Base-by-base conservation (phyloP, 805 yeast genomes). In the Diddensiella caesifluorescens region DNA sequence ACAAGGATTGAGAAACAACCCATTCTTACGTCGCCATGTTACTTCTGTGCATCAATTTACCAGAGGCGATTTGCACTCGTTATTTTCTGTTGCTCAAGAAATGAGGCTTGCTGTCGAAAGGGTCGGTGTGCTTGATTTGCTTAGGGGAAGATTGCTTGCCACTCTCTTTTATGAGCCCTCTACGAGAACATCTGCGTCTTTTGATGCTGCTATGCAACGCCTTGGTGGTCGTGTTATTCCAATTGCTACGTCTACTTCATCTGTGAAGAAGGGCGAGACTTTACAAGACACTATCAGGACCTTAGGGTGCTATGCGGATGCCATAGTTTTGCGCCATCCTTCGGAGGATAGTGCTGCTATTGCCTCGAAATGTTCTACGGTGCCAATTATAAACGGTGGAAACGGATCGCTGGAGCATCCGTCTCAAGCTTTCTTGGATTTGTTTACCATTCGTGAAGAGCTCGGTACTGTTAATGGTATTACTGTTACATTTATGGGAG, bases 151-250 rank as follows among this genome's bases (percentile, higher is more conserved):
- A 57, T 79, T 92, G 42, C 73, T 92, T 58, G 86, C 96, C 36
- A 94, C 97, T 7, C 81, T 92, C 72, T 92, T 92, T 73, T 92
- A 88, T 65, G 99, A 92, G 71, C 98, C 99, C 54, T 87, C 96
- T 4, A 94, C 99, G 29, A 79, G 99, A 69, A 92, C 99, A 25
- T 79, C 94, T 15, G 80, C 97, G 18, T 92, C 97, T 1, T 94
- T 94, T 63, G 95, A 92, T 64, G 96, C 96, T 56, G 99, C 99
- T 47, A 92, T 92, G 98, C 97, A 92, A 73, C 84, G 99, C 70
- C 74, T 92, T 56, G 99, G 99, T 64, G 99, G 99, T 61, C 79
- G 95, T 67, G 95, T 88, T 54, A 84, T 94, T 53, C 76, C 94
- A 42, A 83, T 92, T 51, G 74, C 84, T 49, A 83, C 92, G 47